Conservation (phyloP, 257 asterid genomes). For the Solanum clarkiae region DNA sequence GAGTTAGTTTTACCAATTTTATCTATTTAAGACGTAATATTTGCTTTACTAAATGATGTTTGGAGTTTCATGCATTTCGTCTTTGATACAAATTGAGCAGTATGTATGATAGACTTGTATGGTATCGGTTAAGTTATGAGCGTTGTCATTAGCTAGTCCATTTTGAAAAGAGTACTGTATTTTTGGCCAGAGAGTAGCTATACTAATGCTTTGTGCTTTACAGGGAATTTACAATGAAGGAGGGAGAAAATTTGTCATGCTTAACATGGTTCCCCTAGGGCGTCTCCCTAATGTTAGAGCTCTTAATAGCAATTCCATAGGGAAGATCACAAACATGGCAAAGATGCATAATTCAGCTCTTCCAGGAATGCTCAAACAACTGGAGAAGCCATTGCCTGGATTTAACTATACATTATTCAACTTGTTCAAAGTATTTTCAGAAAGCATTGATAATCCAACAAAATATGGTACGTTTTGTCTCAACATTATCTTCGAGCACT, state of each 20-base stretch:
- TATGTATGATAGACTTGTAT: not conserved
- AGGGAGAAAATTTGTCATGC: slow-evolving; percentile 18
- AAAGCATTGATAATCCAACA: not conserved
- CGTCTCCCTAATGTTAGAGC: slow-evolving; percentile 1
- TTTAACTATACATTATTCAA: not conserved
- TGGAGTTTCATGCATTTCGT: not conserved
- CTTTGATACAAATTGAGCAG: not conserved
- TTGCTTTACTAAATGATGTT: not conserved
- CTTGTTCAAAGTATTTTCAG: not conserved
- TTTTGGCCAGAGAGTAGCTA: not conserved
- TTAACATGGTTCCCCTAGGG: slow-evolving; percentile 5
- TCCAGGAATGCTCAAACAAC: not conserved
- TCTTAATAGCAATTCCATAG: not conserved
- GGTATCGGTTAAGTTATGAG: not conserved
- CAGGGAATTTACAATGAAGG: slow-evolving; percentile 13
- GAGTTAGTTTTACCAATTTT: not conserved
- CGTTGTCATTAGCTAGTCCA: not conserved
- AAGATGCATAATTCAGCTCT: not conserved
- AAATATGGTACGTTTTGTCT: not conserved
- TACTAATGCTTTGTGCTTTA: not conserved
- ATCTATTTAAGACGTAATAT: not conserved
- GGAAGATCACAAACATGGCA: not conserved
- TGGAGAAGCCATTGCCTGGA: not conserved
- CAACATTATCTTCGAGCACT: not conserved
- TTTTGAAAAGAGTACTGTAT: not conserved